Conservation (phyloP, 345 rosid species). For the Heritiera littoralis region DNA sequence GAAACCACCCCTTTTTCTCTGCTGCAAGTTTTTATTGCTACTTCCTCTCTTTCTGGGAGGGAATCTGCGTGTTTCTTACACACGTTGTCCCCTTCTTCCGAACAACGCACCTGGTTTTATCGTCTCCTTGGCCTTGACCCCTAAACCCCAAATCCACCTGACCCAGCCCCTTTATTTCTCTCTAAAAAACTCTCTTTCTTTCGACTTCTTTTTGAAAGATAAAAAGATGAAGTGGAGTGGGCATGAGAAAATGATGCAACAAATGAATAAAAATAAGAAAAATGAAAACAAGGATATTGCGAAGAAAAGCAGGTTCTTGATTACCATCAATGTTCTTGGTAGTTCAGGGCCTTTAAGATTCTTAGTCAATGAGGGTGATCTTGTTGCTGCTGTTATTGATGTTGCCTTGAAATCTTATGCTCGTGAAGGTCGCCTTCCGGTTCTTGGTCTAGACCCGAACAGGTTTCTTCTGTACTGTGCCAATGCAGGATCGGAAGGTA, state of each 20-base stretch:
- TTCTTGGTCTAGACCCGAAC: slow-evolving; percentile 57
- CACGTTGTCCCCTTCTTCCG: slow-evolving; percentile 36
- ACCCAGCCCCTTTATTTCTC: neutral
- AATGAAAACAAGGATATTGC: slow-evolving; percentile 22
- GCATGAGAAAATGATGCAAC: slow-evolving; percentile 26
- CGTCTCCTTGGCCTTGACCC: slow-evolving; percentile 58
- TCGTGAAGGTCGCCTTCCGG: slow-evolving; percentile 78
- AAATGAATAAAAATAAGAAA: slow-evolving; percentile 35
- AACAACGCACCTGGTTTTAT: slow-evolving; percentile 42
- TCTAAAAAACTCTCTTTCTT: neutral
- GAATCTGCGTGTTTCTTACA: slow-evolving; percentile 5
- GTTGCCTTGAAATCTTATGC: slow-evolving; percentile 68
- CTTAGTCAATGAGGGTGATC: slow-evolving; percentile 57
- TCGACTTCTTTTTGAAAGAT: neutral
- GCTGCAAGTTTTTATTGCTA: neutral
- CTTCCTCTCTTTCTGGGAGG: neutral
- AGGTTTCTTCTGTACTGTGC: slow-evolving; percentile 54
- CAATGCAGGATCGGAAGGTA: slow-evolving; percentile 44
- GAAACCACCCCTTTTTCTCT: neutral
- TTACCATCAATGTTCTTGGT: slow-evolving; percentile 66
- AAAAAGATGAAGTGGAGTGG: slow-evolving; percentile 15
- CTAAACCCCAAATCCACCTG: slow-evolving; percentile 5
- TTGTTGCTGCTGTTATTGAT: slow-evolving; percentile 56
- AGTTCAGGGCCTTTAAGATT: slow-evolving; percentile 81
- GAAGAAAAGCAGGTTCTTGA: slow-evolving; percentile 51